Percentiles rank a stretch among this genome's conserved stretches.
Evolutionary conservation across 257 asterid species (phyloP).

Genomic region (Sherardia arvensis): DNA sequence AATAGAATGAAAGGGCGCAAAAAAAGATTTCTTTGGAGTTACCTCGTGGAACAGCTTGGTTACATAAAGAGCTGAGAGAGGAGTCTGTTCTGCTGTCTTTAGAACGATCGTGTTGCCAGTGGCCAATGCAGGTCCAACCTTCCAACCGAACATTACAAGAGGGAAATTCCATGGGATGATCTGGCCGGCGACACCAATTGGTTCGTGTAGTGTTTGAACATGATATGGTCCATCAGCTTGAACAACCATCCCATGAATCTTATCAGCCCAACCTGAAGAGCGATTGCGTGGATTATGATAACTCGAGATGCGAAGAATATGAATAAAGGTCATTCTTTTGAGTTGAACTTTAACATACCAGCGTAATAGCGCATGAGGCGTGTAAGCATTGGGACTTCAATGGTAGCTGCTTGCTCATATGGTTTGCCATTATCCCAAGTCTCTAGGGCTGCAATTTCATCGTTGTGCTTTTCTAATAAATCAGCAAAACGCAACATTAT

Average conservation of each 20-base stretch:
- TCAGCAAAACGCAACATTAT: conserved; percentile 72
- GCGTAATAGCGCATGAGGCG: conserved; percentile 79
- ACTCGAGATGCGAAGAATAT: no score
- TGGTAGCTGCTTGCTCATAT: conserved; percentile 57
- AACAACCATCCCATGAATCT: conserved; percentile 85
- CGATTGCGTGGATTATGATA: neutral
- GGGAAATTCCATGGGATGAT: conserved; percentile 99
- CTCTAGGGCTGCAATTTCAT: conserved; percentile 86
- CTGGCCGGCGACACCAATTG: conserved; percentile 96
- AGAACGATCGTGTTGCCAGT: conserved; percentile 76
- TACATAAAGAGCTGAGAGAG: conserved; percentile 79
- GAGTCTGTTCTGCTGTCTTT: conserved; percentile 98
- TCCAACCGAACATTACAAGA: conserved; percentile 84
- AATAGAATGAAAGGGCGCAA: neutral
- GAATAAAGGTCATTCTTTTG: no score
- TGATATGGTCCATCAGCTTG: conserved; percentile 87
- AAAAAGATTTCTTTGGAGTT: conserved; percentile 4
- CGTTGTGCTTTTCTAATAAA: conserved; percentile 82
- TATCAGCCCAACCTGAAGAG: conserved; percentile 90
- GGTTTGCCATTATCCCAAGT: conserved; percentile 89
- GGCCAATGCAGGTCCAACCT: conserved; percentile 93
- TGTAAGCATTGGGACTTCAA: conserved; percentile 74
- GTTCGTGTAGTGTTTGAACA: conserved; percentile 93
- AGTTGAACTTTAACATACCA: conserved; percentile 34
- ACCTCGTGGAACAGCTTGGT: conserved; percentile 83